These are phyloP conservation scores for Achaetomium macrosporum DNA, from an alignment of 2,329 filamentous ascomycete genomes.

Conservation along the genomic window DNA sequence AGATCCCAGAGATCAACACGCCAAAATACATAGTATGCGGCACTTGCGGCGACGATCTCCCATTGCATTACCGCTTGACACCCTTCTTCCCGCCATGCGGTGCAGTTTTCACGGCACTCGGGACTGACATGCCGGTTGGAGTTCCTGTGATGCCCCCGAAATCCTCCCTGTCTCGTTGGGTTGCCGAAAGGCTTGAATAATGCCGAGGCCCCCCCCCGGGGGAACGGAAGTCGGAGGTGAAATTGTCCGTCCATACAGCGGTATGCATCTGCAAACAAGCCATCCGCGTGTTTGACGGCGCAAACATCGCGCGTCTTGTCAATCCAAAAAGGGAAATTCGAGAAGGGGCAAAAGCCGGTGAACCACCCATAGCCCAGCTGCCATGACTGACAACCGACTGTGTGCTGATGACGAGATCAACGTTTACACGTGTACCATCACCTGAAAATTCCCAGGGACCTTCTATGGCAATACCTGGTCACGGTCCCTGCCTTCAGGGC, in stretches of 20 bases:
- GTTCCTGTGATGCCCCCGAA: too few relatives aligned
- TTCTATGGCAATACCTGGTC: background rate
- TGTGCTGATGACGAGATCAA: background rate
- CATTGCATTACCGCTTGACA: slow-evolving; percentile 15
- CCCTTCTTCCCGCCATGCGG: background rate
- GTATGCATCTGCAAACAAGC: background rate
- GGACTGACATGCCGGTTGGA: background rate
- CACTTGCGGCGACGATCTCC: slow-evolving; percentile 19
- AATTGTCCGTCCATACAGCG: slow-evolving; percentile 5
- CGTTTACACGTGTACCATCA: background rate
- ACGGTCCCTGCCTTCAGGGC: background rate
- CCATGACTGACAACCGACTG: background rate
- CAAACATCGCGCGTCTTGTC: background rate
- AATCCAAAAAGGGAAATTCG: slow-evolving; percentile 7
- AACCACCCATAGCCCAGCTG: background rate
- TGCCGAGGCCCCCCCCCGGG: too few relatives aligned
- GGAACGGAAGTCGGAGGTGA: background rate
- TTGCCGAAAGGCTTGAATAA: too few relatives aligned
- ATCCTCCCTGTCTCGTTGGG: background rate
- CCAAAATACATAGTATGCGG: slow-evolving; percentile 8
- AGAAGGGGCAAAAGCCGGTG: background rate
- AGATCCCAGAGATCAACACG: slow-evolving; percentile 13
- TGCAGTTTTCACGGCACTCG: background rate
- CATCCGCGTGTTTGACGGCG: background rate
- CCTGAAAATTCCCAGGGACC: background rate